phyloP scores from a whole-genome alignment of 805 yeast genomes.

The Debaryomyces hansenii region DNA sequence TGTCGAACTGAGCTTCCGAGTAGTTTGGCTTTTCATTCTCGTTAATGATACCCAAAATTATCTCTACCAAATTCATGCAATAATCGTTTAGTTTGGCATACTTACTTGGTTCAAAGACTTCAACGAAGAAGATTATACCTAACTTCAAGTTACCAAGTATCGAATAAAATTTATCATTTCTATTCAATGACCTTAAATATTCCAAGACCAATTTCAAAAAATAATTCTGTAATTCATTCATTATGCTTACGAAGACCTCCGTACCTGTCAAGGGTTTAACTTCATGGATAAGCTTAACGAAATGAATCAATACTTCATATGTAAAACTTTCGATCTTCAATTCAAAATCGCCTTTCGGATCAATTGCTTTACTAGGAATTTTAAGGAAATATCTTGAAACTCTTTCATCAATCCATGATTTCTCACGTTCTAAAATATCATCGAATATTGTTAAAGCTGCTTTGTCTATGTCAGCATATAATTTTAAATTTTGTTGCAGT shows the following conservation, averaged over 20 bases:
- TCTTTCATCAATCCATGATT: conserved; percentile 28
- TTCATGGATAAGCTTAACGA: conserved; percentile 39
- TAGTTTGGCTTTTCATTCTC: conserved; percentile 22
- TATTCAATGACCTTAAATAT: conserved; percentile 23
- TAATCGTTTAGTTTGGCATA: conserved; percentile 34
- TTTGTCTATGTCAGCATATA: conserved; percentile 43
- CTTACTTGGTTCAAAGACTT: conserved; percentile 37
- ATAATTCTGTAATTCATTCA: conserved; percentile 38
- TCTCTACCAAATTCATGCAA: conserved; percentile 30
- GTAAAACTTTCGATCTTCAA: conserved; percentile 38
- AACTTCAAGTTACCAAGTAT: conserved; percentile 31
- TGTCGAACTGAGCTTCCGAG: conserved; percentile 27
- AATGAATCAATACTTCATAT: conserved; percentile 39
- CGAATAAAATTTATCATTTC: conserved; percentile 6
- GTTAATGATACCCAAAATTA: conserved; percentile 26
- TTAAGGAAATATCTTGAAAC: conserved; percentile 25
- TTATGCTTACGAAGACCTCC: conserved; percentile 33
- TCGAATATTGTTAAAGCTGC: conserved; percentile 39
- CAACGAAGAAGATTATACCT: conserved; percentile 39
- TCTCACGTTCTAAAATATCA: conserved; percentile 39
- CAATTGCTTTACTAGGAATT: conserved; percentile 5
- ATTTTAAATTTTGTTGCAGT: conserved; percentile 35
- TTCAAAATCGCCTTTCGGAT: not conserved
- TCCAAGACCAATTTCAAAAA: conserved; percentile 34
- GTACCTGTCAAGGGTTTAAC: conserved; percentile 41